Evolutionary conservation across 1,284 basidiomycete species (phyloP), one percentile per base, ranked within the genome.

Genomic region (Ustilago esculenta): DNA sequence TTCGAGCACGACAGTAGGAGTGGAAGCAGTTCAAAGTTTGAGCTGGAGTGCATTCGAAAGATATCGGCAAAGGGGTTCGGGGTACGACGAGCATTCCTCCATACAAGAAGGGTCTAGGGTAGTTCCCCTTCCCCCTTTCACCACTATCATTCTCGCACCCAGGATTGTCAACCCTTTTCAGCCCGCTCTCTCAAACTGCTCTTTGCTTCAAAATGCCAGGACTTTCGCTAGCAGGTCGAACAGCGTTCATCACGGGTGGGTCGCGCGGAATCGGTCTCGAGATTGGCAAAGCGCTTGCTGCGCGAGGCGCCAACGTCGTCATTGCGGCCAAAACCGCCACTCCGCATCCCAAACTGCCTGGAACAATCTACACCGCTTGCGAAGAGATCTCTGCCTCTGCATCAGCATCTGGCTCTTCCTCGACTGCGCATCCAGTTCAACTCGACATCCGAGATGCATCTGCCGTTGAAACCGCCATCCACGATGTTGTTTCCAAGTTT

Each of bases 361-460:
- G 81, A 0, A 82, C 81, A 2, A 82, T 82, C 49, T 73, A 77
- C 55, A 73, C 79, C 0, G 81, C 81, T 0, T 80, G 72, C 17
- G 71, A 76, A 6, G 81, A 81, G 51, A 70, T 82, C 27, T 45
- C 72, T 5, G 27, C 46, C 14, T 50, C 73, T 1, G 81, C 79
- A 0, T 42, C 50, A 7, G 15, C 44, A 5, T 33, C 47, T 4
- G 51, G 63, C 0, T 54, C 35, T 4, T 42, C 42, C 8, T 72
- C 60, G 0, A 47, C 51, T 14, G 79, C 74, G 1, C 57, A 81
- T 5, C 70, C 81, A 0, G 48, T 82, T 4, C 78, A 81, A 33
- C 57, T 82, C 12, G 81, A 82, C 42, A 75, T 82, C n/a, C 66
- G 81, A 0, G 59, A 80, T 45, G 75, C 58, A 0, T 32, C 40